phyloP scores from a whole-genome alignment of 345 rosid genomes.

The Euphorbia tirucalli region DNA sequence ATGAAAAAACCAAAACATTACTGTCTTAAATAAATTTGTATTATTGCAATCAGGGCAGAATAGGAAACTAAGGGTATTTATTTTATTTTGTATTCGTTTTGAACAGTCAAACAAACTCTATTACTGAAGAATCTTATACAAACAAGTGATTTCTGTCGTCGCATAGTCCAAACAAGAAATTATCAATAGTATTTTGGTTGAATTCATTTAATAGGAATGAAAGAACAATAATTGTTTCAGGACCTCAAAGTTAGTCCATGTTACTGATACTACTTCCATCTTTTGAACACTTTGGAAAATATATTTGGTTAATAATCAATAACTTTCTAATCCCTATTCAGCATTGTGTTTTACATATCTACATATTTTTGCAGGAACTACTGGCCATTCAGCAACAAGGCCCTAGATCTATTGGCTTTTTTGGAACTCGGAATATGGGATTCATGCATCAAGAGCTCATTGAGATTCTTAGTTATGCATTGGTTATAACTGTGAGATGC shows the following conservation, averaged over 20 bases:
- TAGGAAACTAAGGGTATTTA: background rate
- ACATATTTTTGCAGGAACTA: slow-evolving; percentile 61
- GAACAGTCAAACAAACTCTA: background rate
- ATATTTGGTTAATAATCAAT: background rate
- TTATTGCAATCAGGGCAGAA: background rate
- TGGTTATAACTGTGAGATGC: slow-evolving; percentile 90
- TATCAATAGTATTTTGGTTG: background rate
- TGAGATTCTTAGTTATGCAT: slow-evolving; percentile 98
- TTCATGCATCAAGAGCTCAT: slow-evolving; percentile 99
- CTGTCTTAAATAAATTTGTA: background rate
- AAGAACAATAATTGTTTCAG: background rate
- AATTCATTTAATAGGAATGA: background rate
- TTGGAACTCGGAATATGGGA: slow-evolving; percentile 97
- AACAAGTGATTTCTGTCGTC: background rate
- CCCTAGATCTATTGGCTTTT: slow-evolving; percentile 93
- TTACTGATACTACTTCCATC: background rate
- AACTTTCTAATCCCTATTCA: background rate
- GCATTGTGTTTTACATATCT: background rate
- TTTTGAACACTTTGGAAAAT: background rate
- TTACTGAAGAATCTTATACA: background rate
- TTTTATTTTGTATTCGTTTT: background rate
- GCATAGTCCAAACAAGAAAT: too few species aligned
- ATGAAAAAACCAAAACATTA: background rate
- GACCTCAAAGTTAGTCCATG: background rate
- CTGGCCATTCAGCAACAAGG: slow-evolving; percentile 99